Conservation (phyloP, 306 rosid species). For the Castanea mollissima region DNA sequence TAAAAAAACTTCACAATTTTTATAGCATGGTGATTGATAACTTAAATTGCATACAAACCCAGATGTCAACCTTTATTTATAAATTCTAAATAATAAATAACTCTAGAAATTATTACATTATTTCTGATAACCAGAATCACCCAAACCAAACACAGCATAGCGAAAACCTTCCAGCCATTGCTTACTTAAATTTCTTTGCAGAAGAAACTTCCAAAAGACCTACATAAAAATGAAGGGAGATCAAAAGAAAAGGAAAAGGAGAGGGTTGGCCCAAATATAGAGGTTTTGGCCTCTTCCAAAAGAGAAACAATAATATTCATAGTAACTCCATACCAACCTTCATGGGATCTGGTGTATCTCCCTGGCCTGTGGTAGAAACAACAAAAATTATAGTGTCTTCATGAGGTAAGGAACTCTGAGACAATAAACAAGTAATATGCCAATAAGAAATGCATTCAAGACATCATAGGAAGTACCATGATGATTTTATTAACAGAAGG, state of each 20-base stretch:
- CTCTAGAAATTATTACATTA: conserved; percentile 57
- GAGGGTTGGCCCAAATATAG: not conserved
- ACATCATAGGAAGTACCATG: not conserved
- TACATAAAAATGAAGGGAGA: conserved; percentile 22
- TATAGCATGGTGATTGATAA: not conserved
- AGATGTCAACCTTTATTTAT: not conserved
- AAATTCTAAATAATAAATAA: not conserved
- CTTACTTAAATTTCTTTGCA: conserved; percentile 65
- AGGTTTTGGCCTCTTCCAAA: not conserved
- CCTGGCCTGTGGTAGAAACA: conserved; percentile 97
- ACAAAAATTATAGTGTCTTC: conserved; percentile 76
- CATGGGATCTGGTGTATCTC: conserved; percentile 88
- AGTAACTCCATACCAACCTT: conserved; percentile 43
- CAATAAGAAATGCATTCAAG: not conserved
- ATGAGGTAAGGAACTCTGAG: conserved; percentile 54
- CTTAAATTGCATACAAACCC: not conserved
- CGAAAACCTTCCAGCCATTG: conserved; percentile 72
- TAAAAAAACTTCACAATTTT: not conserved
- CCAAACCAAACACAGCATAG: conserved; percentile 86
- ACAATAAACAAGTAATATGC: conserved; percentile 13
- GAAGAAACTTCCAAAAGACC: conserved; percentile 86
- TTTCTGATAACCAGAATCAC: conserved; percentile 90
- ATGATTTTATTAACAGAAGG: not conserved
- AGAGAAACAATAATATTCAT: not conserved
- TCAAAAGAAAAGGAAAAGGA: conserved; percentile 12